Base-by-base conservation (phyloP, 1,284 basidiomycete species). In the Pascua guehoae region DNA sequence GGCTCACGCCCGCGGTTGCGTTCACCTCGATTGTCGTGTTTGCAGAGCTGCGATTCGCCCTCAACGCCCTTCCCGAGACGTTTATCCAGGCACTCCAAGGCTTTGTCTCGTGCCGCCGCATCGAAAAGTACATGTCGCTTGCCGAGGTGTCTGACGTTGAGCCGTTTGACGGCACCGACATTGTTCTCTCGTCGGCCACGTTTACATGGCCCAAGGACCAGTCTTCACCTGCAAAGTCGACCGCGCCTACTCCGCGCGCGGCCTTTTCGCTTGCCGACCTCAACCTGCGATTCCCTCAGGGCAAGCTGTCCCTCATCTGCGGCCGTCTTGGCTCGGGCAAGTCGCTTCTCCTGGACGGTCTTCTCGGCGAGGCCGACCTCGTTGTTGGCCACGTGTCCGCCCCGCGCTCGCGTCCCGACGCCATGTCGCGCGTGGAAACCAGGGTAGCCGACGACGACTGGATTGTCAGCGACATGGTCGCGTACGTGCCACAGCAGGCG, bases 361-460 rank as follows among this genome's bases (percentile, higher is more conserved):
- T 95, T n/a, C 82, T 96, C 5, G 92, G 93, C 16, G 92, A 97
- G 78, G 88, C 89, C 2, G 91, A 96, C 75, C 64, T 94, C 16
- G 78, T 95, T 9, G 80, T 88, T 15, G 92, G 77, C 3, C 65
- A 73, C 42, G 75, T 92, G 38, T 62, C 86, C 11, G 90, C 88
- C 67, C 92, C 92, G 3, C 83, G 90, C 15, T 91, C 91, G 0
- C 86, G 88, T 1, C 88, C 91, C 0, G 85, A 94, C 73, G 80
- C 85, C 3, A 81, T 95, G 67, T 85, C 87, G 0, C 39, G 42
- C 11, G 8, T 15, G n/a, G 37, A 40, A 12, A 73, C 75, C 2
- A 32, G 24, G 24, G 54, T 71, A 40, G 75, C 75, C 3, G 66
- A 79, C 15, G 83, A 85, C 32, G 82, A 88, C 37, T 94, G 91